Evolutionary conservation across 257 asterid species (phyloP).

Genomic region (Eucommia ulmoides): DNA sequence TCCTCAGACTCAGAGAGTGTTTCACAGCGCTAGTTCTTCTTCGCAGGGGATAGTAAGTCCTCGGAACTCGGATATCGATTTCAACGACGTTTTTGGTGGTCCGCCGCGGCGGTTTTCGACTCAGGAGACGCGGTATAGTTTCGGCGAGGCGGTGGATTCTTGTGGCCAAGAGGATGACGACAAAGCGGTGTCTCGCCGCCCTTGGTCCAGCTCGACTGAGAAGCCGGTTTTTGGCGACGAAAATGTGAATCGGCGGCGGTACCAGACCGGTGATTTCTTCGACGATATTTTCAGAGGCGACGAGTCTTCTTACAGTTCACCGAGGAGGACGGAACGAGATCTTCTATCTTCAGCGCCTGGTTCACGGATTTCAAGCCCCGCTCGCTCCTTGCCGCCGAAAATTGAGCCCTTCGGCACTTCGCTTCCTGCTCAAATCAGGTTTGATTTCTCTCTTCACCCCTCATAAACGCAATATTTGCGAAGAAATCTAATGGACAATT

Average conservation of each 20-base stretch:
- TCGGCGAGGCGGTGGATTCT: constrained; percentile 28
- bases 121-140: constrained; percentile 52
- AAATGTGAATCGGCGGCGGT: constrained; percentile 23
- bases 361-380: constrained; percentile 51
- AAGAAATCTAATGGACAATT: no score
- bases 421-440: constrained; percentile 59
- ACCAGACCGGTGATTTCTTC: constrained; percentile 42
- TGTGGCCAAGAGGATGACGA: constrained; percentile 25
- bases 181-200: no score
- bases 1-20: constrained; percentile 12
- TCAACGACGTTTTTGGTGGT: constrained; percentile 82
- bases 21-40: constrained; percentile 2
- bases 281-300: constrained; percentile 69
- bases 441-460: neutral
- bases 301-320: constrained; percentile 31
- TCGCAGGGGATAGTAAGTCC: neutral
- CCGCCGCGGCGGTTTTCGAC: constrained; percentile 77
- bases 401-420: constrained; percentile 38
- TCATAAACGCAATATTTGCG: neutral
- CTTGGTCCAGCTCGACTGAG: constrained; percentile 28
- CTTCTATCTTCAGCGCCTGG: constrained; percentile 32
- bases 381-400: constrained; percentile 31
- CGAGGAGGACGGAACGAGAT: constrained; percentile 31
- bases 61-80: constrained; percentile 36
- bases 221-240: constrained; percentile 73